Evolutionary conservation across 257 asterid genomes (phyloP).

Genomic region (Fraxinus americana): DNA sequence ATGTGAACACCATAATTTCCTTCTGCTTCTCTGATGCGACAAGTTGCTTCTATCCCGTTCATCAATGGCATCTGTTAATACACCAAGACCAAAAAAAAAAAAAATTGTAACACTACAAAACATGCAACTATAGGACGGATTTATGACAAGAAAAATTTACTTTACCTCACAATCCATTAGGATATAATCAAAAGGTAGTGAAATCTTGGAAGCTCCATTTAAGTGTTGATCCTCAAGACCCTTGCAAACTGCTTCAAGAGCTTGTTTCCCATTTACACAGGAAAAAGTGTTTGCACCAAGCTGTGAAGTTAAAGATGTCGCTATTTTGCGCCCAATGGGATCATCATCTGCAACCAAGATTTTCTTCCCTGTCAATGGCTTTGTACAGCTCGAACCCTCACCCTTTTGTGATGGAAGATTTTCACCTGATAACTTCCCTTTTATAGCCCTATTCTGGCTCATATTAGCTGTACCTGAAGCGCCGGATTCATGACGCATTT

Average conservation of each 20-base stretch:
- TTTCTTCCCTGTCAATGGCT: slow-evolving; percentile 54
- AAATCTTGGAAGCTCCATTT: slow-evolving; percentile 1
- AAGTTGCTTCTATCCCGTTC: slow-evolving; percentile 76
- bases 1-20: slow-evolving; percentile 41
- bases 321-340: slow-evolving; percentile 36
- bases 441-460: background rate
- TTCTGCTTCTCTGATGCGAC: slow-evolving; percentile 62
- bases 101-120: too few species aligned
- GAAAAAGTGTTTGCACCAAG: slow-evolving; percentile 49
- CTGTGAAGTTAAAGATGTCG: slow-evolving; percentile 32
- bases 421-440: background rate
- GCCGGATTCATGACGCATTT: background rate
- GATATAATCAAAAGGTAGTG: slow-evolving; percentile 56
- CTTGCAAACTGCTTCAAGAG: slow-evolving; percentile 41
- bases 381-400: slow-evolving; percentile 6
- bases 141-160: too few species aligned
- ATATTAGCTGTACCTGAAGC: background rate
- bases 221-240: slow-evolving; percentile 21
- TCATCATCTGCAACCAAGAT: slow-evolving; percentile 70
- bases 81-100: background rate
- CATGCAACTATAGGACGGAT: too few species aligned
- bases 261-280: slow-evolving; percentile 62
- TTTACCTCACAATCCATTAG: slow-evolving; percentile 88
- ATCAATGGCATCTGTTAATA: slow-evolving; percentile 41
- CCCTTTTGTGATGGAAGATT: background rate